These are phyloP conservation scores for Daedaleopsis nitida DNA, from an alignment of 768 basidiomycete genomes.

Conservation along the genomic window DNA sequence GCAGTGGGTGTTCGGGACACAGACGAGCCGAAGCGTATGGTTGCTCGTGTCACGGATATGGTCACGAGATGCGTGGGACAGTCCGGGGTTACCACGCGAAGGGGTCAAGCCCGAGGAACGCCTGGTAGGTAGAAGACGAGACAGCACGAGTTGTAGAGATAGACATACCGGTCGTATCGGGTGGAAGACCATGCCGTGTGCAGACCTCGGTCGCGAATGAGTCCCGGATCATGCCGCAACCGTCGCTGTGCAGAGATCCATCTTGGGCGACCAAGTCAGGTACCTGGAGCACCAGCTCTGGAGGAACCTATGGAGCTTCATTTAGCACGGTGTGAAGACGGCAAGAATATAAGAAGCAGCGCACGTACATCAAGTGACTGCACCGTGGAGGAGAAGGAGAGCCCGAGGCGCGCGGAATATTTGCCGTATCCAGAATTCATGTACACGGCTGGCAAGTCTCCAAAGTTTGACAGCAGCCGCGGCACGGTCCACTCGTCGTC, in stretches of 20 bases:
- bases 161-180: constrained; percentile 6
- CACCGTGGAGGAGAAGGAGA: constrained; percentile 23
- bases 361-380: constrained; percentile 20
- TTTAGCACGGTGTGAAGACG: background rate
- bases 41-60: no score
- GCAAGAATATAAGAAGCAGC: background rate
- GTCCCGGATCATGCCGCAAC: constrained; percentile 23
- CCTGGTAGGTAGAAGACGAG: no score
- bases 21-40: no score
- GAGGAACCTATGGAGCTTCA: background rate
- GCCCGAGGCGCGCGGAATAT: constrained; percentile 20
- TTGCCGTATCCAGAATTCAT: constrained; percentile 19
- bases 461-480: constrained; percentile 12
- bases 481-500: constrained; percentile 20
- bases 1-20: no score
- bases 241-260: constrained; percentile 21
- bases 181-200: constrained; percentile 3
- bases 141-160: no score
- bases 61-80: no score
- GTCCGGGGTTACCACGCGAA: no score
- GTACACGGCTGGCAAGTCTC: constrained; percentile 18
- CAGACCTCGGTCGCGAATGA: constrained; percentile 18
- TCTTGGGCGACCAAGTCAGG: constrained; percentile 15
- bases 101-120: no score
- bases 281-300: constrained; percentile 5